These are phyloP conservation scores for Colletotrichum theobromicola DNA, from an alignment of 2,329 filamentous ascomycete genomes.

Conservation along the genomic window DNA sequence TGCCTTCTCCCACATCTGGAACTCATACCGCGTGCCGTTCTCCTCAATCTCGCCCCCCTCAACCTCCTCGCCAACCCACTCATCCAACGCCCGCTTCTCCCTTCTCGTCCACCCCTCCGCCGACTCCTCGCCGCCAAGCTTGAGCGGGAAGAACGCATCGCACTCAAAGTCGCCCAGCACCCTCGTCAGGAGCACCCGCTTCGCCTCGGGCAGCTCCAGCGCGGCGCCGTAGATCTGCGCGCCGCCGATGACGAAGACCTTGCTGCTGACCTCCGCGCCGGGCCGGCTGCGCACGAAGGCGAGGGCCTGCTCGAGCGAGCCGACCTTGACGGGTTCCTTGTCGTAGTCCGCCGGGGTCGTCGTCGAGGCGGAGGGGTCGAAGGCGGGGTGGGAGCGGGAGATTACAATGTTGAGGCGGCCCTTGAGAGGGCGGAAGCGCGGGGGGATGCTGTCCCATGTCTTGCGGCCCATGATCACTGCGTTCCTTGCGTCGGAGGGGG, in stretches of 20 bases:
- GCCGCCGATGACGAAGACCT: conserved; percentile 88
- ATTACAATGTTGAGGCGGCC: conserved; percentile 85
- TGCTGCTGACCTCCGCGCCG: conserved; percentile 49
- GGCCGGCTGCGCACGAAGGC: conserved; percentile 42
- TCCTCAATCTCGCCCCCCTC: conserved; percentile 64
- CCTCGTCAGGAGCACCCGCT: conserved; percentile 72
- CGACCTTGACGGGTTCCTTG: conserved; percentile 61
- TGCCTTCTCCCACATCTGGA: conserved; percentile 74
- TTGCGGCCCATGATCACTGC: conserved; percentile 97
- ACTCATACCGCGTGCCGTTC: conserved; percentile 69
- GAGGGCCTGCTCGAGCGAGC: conserved; percentile 65
- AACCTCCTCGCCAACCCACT: conserved; percentile 71
- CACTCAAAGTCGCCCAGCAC: conserved; percentile 74
- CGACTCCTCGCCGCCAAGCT: conserved; percentile 46
- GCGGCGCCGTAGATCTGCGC: conserved; percentile 82
- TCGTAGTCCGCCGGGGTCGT: conserved; percentile 23
- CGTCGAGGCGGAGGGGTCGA: background rate
- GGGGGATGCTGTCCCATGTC: conserved; percentile 91
- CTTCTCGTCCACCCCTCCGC: background rate
- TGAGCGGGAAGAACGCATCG: conserved; percentile 75
- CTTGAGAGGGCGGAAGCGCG: conserved; percentile 77
- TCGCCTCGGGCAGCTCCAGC: conserved; percentile 62
- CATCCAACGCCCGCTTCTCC: conserved; percentile 56
- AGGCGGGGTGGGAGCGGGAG: conserved; percentile 54
- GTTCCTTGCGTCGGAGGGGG: conserved; percentile 53